phyloP scores from a whole-genome alignment of 495 filamentous ascomycete species.

The Bathelium albidoporum region DNA sequence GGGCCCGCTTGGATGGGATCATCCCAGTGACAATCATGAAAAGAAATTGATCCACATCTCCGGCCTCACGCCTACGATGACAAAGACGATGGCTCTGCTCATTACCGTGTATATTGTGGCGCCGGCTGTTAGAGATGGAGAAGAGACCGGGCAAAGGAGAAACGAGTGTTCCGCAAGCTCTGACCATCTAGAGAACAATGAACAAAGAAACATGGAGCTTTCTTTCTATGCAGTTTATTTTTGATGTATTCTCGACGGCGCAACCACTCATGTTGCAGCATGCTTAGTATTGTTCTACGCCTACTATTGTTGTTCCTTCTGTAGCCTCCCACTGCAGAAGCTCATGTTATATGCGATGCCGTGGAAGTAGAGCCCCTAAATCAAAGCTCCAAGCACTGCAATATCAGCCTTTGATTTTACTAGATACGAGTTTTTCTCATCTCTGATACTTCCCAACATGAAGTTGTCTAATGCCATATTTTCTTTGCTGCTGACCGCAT shows the following conservation, averaged over 20 bases:
- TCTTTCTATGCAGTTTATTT: background rate
- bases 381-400: too few species aligned
- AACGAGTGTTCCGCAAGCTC: background rate
- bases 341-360: too few species aligned
- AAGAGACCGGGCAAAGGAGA: background rate
- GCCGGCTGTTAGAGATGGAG: background rate
- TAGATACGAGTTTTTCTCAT: too few species aligned
- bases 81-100: background rate
- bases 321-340: background rate
- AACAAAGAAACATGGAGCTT: background rate
- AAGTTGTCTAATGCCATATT: background rate
- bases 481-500: background rate
- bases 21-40: background rate
- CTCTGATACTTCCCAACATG: background rate
- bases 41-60: background rate
- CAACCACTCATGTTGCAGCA: background rate
- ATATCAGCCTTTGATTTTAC: background rate
- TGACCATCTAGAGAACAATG: background rate
- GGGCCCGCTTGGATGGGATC: background rate
- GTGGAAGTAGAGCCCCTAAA: too few species aligned
- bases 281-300: background rate
- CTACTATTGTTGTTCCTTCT: background rate
- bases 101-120: background rate
- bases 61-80: background rate
- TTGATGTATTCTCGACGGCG: background rate